phyloP scores from a whole-genome alignment of 805 yeast genomes.

The Vanderwaltozyma polyspora region DNA sequence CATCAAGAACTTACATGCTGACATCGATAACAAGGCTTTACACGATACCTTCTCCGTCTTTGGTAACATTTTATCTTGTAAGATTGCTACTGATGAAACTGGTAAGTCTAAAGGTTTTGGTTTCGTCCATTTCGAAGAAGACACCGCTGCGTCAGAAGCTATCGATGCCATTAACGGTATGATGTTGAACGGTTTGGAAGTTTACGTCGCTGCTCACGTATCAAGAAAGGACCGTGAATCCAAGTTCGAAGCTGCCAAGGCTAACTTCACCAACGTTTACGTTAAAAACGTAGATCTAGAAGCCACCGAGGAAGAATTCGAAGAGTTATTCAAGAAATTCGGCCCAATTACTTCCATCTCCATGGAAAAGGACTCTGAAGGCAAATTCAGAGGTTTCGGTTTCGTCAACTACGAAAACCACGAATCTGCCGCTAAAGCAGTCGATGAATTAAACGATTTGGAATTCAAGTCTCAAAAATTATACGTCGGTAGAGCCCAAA shows the following conservation, averaged over 20 bases:
- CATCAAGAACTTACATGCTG: slow-evolving; percentile 97
- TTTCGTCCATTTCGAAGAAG: slow-evolving; percentile 90
- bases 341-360: slow-evolving; percentile 80
- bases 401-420: slow-evolving; percentile 86
- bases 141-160: slow-evolving; percentile 88
- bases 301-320: slow-evolving; percentile 59
- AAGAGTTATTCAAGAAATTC: slow-evolving; percentile 54
- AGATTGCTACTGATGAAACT: slow-evolving; percentile 87
- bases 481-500: slow-evolving; percentile 98
- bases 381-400: slow-evolving; percentile 91
- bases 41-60: slow-evolving; percentile 97
- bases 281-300: slow-evolving; percentile 79
- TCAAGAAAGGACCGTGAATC: slow-evolving; percentile 90
- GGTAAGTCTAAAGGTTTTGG: slow-evolving; percentile 95
- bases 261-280: slow-evolving; percentile 91
- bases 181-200: slow-evolving; percentile 92
- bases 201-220: slow-evolving; percentile 89
- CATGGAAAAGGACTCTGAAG: slow-evolving; percentile 70
- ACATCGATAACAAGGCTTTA: slow-evolving; percentile 95
- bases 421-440: slow-evolving; percentile 81
- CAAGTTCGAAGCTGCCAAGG: slow-evolving; percentile 79
- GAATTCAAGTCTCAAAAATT: slow-evolving; percentile 79
- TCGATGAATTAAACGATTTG: slow-evolving; percentile 78
- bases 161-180: slow-evolving; percentile 97
- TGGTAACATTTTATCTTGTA: slow-evolving; percentile 91